A percentile compares a stretch with the other conserved stretches of the same genome.
phyloP scores from a whole-genome alignment of 2,329 filamentous ascomycete genomes.

The Ophiostoma tasmaniense region DNA sequence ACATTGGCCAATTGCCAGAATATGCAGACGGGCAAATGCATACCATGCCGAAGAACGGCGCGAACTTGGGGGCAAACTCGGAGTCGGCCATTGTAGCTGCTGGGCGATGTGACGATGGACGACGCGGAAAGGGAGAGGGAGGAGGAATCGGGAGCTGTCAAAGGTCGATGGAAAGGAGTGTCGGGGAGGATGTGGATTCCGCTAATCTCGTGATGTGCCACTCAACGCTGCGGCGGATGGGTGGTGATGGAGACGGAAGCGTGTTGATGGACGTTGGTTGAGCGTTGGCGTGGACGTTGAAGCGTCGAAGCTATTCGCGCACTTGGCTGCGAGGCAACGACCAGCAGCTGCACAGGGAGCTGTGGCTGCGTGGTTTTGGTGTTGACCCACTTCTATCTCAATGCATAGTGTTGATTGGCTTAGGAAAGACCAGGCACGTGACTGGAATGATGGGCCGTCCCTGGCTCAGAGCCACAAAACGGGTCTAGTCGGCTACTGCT shows the following conservation, averaged over 20 bases:
- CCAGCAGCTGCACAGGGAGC: constrained; percentile 2
- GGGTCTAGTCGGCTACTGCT: not conserved
- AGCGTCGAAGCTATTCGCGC: constrained; percentile 13
- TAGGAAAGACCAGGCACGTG: not conserved
- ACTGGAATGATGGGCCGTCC: not conserved
- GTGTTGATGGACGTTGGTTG: not conserved
- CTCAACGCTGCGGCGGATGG: not conserved
- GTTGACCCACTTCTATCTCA: not conserved
- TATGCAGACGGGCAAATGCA: constrained; percentile 28
- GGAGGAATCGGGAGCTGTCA: not conserved
- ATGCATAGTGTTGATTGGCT: not conserved
- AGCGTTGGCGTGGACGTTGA: no score
- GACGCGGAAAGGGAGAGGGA: not conserved
- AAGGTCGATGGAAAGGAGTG: not conserved
- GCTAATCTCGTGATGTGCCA: not conserved
- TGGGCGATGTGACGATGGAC: not conserved
- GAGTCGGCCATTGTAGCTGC: constrained; percentile 37
- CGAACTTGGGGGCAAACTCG: constrained; percentile 66
- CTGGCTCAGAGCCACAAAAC: not conserved
- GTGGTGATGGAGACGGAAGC: not conserved
- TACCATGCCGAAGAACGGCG: constrained; percentile 84
- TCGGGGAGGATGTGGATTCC: not conserved
- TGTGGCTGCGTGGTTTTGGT: constrained; percentile 17
- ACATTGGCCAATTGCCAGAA: not conserved
- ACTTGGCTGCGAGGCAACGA: constrained; percentile 4